Evolutionary conservation across 768 basidiomycete genomes (phyloP).

Genomic region (Bullera alba): DNA sequence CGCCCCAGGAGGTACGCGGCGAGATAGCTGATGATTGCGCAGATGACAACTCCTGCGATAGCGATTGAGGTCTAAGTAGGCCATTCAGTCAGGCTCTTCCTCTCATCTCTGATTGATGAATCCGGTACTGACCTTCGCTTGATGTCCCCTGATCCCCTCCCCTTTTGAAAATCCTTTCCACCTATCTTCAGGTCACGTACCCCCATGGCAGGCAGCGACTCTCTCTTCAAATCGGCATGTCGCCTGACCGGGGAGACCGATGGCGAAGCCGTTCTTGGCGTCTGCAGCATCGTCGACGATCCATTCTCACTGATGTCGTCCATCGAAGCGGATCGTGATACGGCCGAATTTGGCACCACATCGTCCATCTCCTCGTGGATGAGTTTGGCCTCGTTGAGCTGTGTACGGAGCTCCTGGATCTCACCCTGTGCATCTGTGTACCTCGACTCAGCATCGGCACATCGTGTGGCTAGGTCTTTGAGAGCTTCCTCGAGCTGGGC

Average conservation of each 20-base stretch:
- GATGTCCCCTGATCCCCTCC: conserved; percentile 41
- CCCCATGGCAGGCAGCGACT: conserved; percentile 15
- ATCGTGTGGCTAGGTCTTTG: conserved; percentile 21
- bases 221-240: conserved; percentile 7
- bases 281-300: conserved; percentile 10
- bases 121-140: conserved; percentile 31
- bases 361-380: conserved; percentile 23
- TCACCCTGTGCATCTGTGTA: conserved; percentile 83
- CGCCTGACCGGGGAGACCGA: too few species aligned
- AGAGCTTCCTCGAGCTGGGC: conserved; percentile 51
- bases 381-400: conserved; percentile 78
- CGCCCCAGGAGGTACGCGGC: conserved; percentile 33
- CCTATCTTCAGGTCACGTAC: conserved; percentile 1
- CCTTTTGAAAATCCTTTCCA: conserved; percentile 38
- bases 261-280: too few species aligned
- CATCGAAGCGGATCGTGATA: conserved; percentile 4
- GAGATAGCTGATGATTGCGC: conserved; percentile 46
- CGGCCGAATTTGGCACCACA: conserved; percentile 8
- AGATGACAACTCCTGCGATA: conserved; percentile 71
- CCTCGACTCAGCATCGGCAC: conserved; percentile 11
- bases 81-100: not conserved
- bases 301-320: conserved; percentile 21
- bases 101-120: not conserved
- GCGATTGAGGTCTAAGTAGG: conserved; percentile 59
- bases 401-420: conserved; percentile 86